A percentile compares a stretch with the other conserved stretches of the same genome.
Conservation (phyloP, 192 early-diverging fungal genomes). For the Umbelopsis sp. region DNA sequence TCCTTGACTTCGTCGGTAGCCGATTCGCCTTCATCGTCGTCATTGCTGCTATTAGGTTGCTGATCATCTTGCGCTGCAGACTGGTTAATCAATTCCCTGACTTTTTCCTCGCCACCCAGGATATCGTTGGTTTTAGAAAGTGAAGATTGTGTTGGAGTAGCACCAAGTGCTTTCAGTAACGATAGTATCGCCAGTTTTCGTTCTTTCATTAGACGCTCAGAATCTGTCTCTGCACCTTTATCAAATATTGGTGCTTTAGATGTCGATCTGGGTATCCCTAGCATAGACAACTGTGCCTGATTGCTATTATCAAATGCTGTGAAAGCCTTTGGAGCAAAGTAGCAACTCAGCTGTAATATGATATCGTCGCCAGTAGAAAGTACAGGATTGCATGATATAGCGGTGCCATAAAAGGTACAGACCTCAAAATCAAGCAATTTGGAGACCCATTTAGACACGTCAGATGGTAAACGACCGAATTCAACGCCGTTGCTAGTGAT, state of each 20-base stretch:
- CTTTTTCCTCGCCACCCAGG: background rate
- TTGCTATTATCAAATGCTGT: background rate
- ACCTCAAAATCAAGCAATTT: constrained; percentile 49
- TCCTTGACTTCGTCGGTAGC: constrained; percentile 42
- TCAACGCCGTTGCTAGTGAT: constrained; percentile 38
- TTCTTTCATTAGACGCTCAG: background rate
- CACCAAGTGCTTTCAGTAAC: constrained; percentile 20
- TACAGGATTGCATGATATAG: constrained; percentile 32
- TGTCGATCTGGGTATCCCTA: background rate
- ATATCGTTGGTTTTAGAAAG: constrained; percentile 11
- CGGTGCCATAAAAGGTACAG: constrained; percentile 47
- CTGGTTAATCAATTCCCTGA: constrained; percentile 15
- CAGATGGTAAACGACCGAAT: constrained; percentile 46
- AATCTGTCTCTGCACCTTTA: constrained; percentile 11
- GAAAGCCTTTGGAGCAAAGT: constrained; percentile 34
- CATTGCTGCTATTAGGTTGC: background rate
- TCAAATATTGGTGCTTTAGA: background rate
- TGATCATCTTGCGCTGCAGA: constrained; percentile 7
- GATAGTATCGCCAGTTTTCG: constrained; percentile 24
- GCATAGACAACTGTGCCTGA: background rate
- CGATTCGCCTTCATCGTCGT: constrained; percentile 17
- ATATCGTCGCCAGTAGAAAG: constrained; percentile 49
- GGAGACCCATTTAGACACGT: constrained; percentile 44
- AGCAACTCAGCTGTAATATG: constrained; percentile 42
- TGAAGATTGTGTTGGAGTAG: constrained; percentile 24